Conservation (phyloP, 2,329 filamentous ascomycete species). For the Cytospora chrysosperma region DNA sequence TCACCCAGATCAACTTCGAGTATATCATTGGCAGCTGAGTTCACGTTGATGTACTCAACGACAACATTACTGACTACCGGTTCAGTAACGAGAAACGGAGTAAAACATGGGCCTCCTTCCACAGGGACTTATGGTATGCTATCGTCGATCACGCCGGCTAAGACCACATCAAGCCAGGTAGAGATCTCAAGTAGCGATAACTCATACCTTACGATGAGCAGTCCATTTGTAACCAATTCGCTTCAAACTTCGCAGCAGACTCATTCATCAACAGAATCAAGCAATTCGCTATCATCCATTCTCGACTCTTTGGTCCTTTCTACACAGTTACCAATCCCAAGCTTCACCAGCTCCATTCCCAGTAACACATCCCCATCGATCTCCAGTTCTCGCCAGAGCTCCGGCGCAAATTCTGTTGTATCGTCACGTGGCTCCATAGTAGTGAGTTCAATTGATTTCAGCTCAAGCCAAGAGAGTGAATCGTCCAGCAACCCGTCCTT, state of each 20-base stretch:
- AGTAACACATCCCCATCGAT: not conserved
- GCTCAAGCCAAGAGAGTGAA: not conserved
- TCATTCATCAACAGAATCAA: not conserved
- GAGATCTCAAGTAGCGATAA: not conserved
- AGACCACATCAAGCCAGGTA: not conserved
- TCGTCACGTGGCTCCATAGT: not conserved
- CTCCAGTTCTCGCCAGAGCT: not conserved
- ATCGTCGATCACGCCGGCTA: not conserved
- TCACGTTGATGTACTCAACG: not conserved
- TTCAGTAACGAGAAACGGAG: not conserved
- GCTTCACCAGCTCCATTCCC: too few species aligned
- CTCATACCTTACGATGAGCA: not conserved
- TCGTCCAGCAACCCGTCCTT: not conserved
- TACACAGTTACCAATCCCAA: not conserved
- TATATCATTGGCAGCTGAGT: too few species aligned
- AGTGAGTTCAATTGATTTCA: not conserved
- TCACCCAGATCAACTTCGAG: not conserved
- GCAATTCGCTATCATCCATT: not conserved
- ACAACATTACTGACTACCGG: not conserved
- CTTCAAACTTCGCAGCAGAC: not conserved
- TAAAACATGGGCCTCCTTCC: not conserved
- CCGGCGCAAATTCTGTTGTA: too few species aligned
- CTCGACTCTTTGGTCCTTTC: not conserved
- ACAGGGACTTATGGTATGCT: not conserved
- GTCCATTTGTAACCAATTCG: not conserved